Conservation (phyloP, 2,329 filamentous ascomycete genomes). For the Lizonia empirigonia region DNA sequence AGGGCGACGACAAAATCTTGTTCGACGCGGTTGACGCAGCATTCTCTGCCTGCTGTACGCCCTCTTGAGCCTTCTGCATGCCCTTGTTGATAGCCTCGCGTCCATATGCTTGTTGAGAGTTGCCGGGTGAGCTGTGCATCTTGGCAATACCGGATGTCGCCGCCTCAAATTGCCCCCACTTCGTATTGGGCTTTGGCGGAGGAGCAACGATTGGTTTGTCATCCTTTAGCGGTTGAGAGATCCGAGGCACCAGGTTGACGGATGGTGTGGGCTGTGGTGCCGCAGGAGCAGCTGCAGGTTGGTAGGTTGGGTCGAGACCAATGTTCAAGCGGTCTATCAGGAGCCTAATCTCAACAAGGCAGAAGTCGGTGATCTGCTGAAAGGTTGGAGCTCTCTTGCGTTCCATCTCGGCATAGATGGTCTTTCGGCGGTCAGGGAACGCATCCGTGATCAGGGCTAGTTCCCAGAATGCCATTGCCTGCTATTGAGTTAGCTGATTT, state of each 20-base stretch:
- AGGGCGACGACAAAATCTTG: slow-evolving; percentile 48
- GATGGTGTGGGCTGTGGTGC: slow-evolving; percentile 30
- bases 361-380: slow-evolving; percentile 75
- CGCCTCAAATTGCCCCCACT: slow-evolving; percentile 33
- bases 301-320: slow-evolving; percentile 40
- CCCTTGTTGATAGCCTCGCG: slow-evolving; percentile 43
- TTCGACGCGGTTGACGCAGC: slow-evolving; percentile 33
- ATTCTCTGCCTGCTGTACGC: slow-evolving; percentile 35
- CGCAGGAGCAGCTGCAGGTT: slow-evolving; percentile 17
- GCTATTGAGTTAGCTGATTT: slow-evolving; percentile 8
- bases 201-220: slow-evolving; percentile 54
- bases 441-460: slow-evolving; percentile 77
- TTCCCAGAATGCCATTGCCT: slow-evolving; percentile 92
- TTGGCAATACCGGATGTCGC: slow-evolving; percentile 53
- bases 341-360: slow-evolving; percentile 70
- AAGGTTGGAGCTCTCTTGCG: slow-evolving; percentile 79
- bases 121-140: slow-evolving; percentile 40
- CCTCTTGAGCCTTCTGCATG: slow-evolving; percentile 40
- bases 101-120: slow-evolving; percentile 45
- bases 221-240: slow-evolving; percentile 56
- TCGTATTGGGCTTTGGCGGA: slow-evolving; percentile 46
- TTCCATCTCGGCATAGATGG: slow-evolving; percentile 86
- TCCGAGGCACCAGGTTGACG: slow-evolving; percentile 56
- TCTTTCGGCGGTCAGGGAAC: slow-evolving; percentile 75
- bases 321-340: slow-evolving; percentile 71